phyloP scores from a whole-genome alignment of 176 grass and related monocot genomes.

The Elaeis guineensis region DNA sequence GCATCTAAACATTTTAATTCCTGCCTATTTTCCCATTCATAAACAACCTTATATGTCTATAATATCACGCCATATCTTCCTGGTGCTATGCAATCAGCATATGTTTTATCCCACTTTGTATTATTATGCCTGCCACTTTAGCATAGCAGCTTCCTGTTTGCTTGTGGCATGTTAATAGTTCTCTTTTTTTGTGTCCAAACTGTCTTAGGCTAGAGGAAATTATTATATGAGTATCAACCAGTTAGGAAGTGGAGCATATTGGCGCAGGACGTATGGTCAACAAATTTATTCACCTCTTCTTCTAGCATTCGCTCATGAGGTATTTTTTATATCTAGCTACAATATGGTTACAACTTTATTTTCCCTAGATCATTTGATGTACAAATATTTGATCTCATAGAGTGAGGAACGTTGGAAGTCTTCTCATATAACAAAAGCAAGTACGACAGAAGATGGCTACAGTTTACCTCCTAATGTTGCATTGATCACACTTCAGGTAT shows the following conservation, averaged over 20 bases:
- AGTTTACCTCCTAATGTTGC: conserved; percentile 82
- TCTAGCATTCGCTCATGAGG: conserved; percentile 73
- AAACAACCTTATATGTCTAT: too few species aligned
- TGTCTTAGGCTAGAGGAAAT: conserved; percentile 46
- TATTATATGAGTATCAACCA: conserved; percentile 66
- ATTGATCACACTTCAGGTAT: conserved; percentile 78
- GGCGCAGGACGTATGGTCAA: conserved; percentile 69
- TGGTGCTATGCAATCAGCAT: too few species aligned
- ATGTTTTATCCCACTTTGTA: too few species aligned
- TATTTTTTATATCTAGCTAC: conserved; percentile 20
- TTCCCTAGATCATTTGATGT: too few species aligned
- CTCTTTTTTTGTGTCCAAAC: background rate
- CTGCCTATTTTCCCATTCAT: too few species aligned
- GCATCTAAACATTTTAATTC: too few species aligned
- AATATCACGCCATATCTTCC: too few species aligned
- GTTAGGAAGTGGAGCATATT: conserved; percentile 61
- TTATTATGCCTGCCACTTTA: too few species aligned
- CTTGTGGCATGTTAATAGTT: too few species aligned
- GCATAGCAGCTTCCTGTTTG: too few species aligned
- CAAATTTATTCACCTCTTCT: conserved; percentile 87
- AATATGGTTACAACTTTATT: too few species aligned
- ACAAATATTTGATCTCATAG: conserved; percentile 20
- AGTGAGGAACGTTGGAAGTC: conserved; percentile 55
- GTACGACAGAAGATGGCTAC: conserved; percentile 53
- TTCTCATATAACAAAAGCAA: conserved; percentile 32